phyloP scores from a whole-genome alignment of 306 rosid genomes.

The Ammopiptanthus mongolicus region DNA sequence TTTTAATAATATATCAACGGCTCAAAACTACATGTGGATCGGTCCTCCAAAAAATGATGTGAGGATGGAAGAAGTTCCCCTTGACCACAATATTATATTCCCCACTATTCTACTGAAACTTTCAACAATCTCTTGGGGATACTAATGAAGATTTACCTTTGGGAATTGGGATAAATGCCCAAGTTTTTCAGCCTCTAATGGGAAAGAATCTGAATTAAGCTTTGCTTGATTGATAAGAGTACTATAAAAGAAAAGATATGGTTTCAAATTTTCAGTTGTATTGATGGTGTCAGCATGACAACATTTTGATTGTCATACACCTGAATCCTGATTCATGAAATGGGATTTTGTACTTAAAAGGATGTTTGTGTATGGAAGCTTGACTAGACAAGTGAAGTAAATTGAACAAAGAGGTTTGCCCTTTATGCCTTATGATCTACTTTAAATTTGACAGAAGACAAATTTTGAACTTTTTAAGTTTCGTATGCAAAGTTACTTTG shows the following conservation, averaged over 20 bases:
- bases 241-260: slow-evolving; percentile 3
- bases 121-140: not conserved
- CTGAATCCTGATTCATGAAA: slow-evolving; percentile 15
- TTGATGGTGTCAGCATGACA: slow-evolving; percentile 22
- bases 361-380: not conserved
- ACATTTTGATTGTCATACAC: not conserved
- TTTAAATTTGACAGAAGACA: slow-evolving; percentile 7
- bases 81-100: no score
- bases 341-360: slow-evolving; percentile 3
- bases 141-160: not conserved
- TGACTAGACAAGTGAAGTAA: not conserved
- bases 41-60: no score
- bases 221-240: slow-evolving; percentile 18
- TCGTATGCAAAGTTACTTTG: slow-evolving; percentile 4
- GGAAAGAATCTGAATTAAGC: slow-evolving; percentile 14
- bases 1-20: no score
- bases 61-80: no score
- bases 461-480: not conserved
- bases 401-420: not conserved
- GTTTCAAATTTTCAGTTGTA: not conserved
- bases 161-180: slow-evolving; percentile 18
- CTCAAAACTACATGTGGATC: no score
- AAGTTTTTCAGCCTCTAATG: not conserved
- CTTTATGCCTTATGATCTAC: slow-evolving; percentile 25
- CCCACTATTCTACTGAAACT: not conserved